A percentile compares a stretch with the other conserved stretches of the same genome.
Evolutionary conservation across 768 basidiomycete species (phyloP).

Genomic region (Lyophyllum shimeji): DNA sequence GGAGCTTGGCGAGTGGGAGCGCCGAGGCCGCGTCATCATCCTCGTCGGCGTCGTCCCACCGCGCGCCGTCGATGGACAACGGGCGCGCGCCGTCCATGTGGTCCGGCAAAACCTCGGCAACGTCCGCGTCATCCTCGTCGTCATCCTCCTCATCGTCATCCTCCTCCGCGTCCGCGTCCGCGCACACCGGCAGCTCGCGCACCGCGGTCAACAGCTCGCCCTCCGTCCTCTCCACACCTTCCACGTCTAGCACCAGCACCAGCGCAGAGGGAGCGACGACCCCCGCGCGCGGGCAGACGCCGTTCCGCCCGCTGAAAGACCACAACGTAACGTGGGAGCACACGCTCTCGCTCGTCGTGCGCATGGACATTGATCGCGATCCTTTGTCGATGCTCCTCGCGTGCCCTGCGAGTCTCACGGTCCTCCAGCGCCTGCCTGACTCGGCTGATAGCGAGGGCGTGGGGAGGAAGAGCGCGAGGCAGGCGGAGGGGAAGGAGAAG

Average conservation of each 20-base stretch:
- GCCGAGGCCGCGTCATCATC: slow-evolving; percentile 1
- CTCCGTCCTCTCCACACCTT: slow-evolving; percentile 8
- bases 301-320: slow-evolving; percentile 57
- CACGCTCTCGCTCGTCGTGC: slow-evolving; percentile 53
- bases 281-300: slow-evolving; percentile 59
- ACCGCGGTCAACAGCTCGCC: slow-evolving; percentile 3
- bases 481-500: no score
- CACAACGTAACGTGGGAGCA: slow-evolving; percentile 67
- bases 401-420: slow-evolving; percentile 65
- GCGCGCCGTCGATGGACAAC: slow-evolving; percentile 5
- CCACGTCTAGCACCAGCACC: slow-evolving; percentile 8
- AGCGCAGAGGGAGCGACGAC: no score
- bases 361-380: slow-evolving; percentile 57
- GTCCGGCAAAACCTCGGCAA: no score
- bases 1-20: slow-evolving; percentile 14
- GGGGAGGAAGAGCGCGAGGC: no score
- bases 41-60: no score
- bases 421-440: slow-evolving; percentile 63
- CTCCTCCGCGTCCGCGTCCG: slow-evolving; percentile 15
- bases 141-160: slow-evolving; percentile 13
- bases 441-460: no score
- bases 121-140: slow-evolving; percentile 12
- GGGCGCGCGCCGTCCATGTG: slow-evolving; percentile 14
- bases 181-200: slow-evolving; percentile 10
- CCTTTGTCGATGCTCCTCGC: slow-evolving; percentile 46